phyloP scores from a whole-genome alignment of 495 filamentous ascomycete genomes.

The Talaromyces ruber region DNA sequence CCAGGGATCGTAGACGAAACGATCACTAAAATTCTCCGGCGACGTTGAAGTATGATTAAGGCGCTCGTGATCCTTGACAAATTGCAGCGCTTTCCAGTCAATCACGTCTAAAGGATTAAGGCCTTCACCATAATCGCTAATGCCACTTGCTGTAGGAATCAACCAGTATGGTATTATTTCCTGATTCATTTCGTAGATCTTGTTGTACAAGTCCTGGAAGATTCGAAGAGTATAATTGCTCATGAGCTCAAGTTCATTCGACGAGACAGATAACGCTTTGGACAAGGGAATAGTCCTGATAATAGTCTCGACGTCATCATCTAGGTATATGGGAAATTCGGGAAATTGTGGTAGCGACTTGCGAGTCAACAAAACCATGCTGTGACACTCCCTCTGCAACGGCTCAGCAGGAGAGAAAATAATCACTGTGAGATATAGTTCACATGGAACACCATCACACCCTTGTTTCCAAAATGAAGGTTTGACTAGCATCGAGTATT shows the following conservation, averaged over 20 bases:
- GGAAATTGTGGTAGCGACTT: constrained; percentile 55
- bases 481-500: constrained; percentile 73
- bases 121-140: constrained; percentile 7
- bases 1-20: constrained; percentile 65
- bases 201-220: constrained; percentile 86
- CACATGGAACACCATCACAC: constrained; percentile 37
- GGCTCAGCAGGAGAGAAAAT: constrained; percentile 47
- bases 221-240: constrained; percentile 64
- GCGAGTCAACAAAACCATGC: constrained; percentile 67
- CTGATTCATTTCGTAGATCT: constrained; percentile 57
- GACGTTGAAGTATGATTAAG: constrained; percentile 47
- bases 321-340: constrained; percentile 61
- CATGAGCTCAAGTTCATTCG: constrained; percentile 39
- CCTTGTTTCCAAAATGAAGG: constrained; percentile 64
- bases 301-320: constrained; percentile 46
- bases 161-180: constrained; percentile 79
- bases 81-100: constrained; percentile 55
- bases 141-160: constrained; percentile 43
- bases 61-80: constrained; percentile 41
- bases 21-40: constrained; percentile 49
- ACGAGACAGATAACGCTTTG: constrained; percentile 28
- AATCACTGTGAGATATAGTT: constrained; percentile 59
- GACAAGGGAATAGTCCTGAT: constrained; percentile 40
- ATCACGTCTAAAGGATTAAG: constrained; percentile 34
- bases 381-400: constrained; percentile 51